A percentile compares a stretch with the other conserved stretches of the same genome.
phyloP scores from a whole-genome alignment of 129 eudicot genomes.

The Cynara cardunculus region DNA sequence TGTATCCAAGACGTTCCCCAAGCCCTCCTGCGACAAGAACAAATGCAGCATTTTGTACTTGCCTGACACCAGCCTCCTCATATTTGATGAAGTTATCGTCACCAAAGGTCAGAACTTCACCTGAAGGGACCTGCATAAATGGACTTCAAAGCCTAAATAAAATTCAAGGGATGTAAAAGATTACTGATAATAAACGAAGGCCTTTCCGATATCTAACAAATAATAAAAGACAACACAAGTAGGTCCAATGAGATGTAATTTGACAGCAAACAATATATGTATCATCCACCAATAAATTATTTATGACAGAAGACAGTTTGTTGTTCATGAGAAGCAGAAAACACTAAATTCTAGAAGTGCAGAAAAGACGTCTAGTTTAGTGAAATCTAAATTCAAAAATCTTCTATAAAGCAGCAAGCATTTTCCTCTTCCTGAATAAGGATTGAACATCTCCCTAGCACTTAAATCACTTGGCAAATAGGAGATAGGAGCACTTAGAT shows the following conservation, averaged over 20 bases:
- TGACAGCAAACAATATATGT: background rate
- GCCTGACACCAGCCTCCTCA: conserved; percentile 78
- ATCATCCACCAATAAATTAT: background rate
- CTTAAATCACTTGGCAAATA: background rate
- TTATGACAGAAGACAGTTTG: background rate
- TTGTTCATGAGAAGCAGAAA: background rate
- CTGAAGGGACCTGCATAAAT: conserved; percentile 75
- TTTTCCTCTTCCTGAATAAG: background rate
- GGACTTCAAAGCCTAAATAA: background rate
- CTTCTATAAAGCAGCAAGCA: background rate
- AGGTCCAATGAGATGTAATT: background rate
- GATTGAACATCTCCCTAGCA: background rate
- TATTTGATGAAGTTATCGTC: conserved; percentile 67
- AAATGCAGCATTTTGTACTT: conserved; percentile 85
- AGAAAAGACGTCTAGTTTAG: background rate
- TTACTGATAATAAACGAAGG: background rate
- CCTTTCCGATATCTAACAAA: background rate
- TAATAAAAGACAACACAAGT: background rate
- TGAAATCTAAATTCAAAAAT: background rate
- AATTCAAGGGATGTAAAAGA: background rate
- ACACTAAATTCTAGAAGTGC: background rate
- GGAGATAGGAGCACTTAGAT: background rate
- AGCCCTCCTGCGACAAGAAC: conserved; percentile 99
- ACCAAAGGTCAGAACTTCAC: conserved; percentile 74
- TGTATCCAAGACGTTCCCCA: conserved; percentile 98